Percentiles rank a stretch among this genome's conserved stretches.
phyloP scores from a whole-genome alignment of 1,139 yeast genomes.

The Saccharomyces pastorianus region DNA sequence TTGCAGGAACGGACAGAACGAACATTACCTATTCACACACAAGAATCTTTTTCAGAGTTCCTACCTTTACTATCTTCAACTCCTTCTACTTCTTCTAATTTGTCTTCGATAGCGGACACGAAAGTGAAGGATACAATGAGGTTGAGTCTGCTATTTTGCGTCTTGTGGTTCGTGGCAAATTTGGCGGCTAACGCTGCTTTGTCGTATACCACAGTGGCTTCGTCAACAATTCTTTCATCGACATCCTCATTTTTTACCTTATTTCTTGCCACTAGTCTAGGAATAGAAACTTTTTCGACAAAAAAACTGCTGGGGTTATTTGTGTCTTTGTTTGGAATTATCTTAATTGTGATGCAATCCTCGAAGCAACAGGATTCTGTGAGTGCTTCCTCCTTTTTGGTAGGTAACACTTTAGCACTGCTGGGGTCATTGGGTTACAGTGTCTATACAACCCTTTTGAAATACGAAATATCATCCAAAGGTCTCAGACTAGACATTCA shows the following conservation, averaged over 20 bases:
- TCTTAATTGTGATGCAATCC: not conserved
- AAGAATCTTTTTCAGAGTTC: not conserved
- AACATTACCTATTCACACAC: slow-evolving; percentile 2
- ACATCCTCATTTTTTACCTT: slow-evolving; percentile 91
- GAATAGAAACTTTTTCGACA: slow-evolving; percentile 59
- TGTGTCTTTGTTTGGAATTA: slow-evolving; percentile 69
- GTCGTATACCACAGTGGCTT: slow-evolving; percentile 82
- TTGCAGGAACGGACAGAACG: slow-evolving; percentile 26
- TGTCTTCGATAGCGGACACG: not conserved
- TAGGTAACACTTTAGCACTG: slow-evolving; percentile 76
- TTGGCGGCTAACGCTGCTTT: slow-evolving; percentile 81
- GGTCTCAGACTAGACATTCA: slow-evolving; percentile 63
- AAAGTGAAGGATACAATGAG: slow-evolving; percentile 39
- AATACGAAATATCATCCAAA: slow-evolving; percentile 64
- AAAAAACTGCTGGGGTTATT: slow-evolving; percentile 62
- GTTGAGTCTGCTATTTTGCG: slow-evolving; percentile 71
- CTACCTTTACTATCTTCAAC: not conserved
- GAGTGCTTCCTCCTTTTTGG: slow-evolving; percentile 39
- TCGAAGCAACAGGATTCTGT: not conserved
- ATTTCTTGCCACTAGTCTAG: slow-evolving; percentile 64
- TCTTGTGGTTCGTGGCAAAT: slow-evolving; percentile 86
- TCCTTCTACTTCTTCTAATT: not conserved
- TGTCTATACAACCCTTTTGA: slow-evolving; percentile 78
- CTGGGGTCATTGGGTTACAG: slow-evolving; percentile 84
- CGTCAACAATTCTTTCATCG: slow-evolving; percentile 85